A percentile compares a stretch with the other conserved stretches of the same genome.
phyloP scores from a whole-genome alignment of 2,329 filamentous ascomycete genomes.

The Chrysosporium queenslandicum region DNA sequence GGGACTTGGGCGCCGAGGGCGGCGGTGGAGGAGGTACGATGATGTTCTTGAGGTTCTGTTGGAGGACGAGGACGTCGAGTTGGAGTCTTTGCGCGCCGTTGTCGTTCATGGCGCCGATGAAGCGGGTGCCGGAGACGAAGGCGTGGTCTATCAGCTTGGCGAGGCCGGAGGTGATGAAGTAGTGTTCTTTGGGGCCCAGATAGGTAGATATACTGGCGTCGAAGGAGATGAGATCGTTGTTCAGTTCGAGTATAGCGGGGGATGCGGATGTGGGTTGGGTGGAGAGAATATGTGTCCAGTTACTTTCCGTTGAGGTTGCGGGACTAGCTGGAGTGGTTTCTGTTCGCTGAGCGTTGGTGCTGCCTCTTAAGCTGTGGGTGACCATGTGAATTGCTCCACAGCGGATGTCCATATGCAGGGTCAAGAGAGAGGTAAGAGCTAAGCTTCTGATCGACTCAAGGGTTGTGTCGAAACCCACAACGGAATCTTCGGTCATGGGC shows the following conservation, averaged over 20 bases:
- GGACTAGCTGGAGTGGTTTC: conserved; percentile 31
- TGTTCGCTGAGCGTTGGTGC: conserved; percentile 33
- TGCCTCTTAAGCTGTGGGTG: conserved; percentile 50
- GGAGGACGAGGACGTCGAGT: conserved; percentile 85
- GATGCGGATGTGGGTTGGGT: conserved; percentile 37
- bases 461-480: conserved; percentile 78
- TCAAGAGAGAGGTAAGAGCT: conserved; percentile 66
- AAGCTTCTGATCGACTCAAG: conserved; percentile 74
- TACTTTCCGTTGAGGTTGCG: conserved; percentile 61
- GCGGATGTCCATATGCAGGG: conserved; percentile 78
- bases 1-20: background rate
- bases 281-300: conserved; percentile 42
- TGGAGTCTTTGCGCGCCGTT: conserved; percentile 79
- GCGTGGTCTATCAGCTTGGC: conserved; percentile 68
- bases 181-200: conserved; percentile 59
- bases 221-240: conserved; percentile 73
- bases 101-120: conserved; percentile 71
- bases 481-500: conserved; percentile 77
- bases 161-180: conserved; percentile 67
- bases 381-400: conserved; percentile 78
- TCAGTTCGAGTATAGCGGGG: conserved; percentile 69
- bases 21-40: conserved; percentile 33
- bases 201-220: conserved; percentile 70
- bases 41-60: conserved; percentile 94
- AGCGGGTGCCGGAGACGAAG: conserved; percentile 60